Conservation (phyloP, 495 filamentous ascomycete genomes). For the Ascobolus immersus region DNA sequence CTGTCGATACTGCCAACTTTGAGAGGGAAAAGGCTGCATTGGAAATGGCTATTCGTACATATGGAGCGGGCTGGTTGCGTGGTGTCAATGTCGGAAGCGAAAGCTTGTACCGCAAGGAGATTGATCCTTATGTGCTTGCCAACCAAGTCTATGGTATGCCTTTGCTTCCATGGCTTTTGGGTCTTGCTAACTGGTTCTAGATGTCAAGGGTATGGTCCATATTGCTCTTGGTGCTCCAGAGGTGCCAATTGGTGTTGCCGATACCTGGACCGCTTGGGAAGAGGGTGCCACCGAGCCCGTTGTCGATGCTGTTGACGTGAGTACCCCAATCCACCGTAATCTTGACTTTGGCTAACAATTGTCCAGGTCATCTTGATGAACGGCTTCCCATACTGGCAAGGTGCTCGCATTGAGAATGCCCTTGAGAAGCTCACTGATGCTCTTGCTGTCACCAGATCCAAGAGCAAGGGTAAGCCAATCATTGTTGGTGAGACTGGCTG, state of each 20-base stretch:
- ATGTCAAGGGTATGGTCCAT: slow-evolving; percentile 18
- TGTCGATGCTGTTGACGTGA: slow-evolving; percentile 44
- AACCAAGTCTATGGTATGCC: slow-evolving; percentile 16
- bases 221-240: slow-evolving; percentile 3
- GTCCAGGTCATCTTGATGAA: slow-evolving; percentile 27
- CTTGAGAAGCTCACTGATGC: slow-evolving; percentile 36
- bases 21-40: slow-evolving; percentile 58
- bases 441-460: slow-evolving; percentile 34
- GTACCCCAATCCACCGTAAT: too few relatives aligned
- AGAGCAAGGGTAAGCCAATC: slow-evolving; percentile 39
- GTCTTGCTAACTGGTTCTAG: too few relatives aligned
- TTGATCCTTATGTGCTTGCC: slow-evolving; percentile 6
- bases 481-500: slow-evolving; percentile 86
- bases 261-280: slow-evolving; percentile 75
- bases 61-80: slow-evolving; percentile 39
- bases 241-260: slow-evolving; percentile 54
- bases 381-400: slow-evolving; percentile 29
- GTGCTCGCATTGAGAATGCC: slow-evolving; percentile 5
- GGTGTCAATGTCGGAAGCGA: slow-evolving; percentile 82
- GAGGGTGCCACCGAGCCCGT: slow-evolving; percentile 46
- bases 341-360: background rate
- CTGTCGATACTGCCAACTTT: slow-evolving; percentile 33
- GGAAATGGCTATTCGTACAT: slow-evolving; percentile 34
- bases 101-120: slow-evolving; percentile 48
- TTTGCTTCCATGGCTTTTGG: too few relatives aligned